Evolutionary conservation across 768 basidiomycete species (phyloP).

Genomic region (Strobilomyces dryophilus): DNA sequence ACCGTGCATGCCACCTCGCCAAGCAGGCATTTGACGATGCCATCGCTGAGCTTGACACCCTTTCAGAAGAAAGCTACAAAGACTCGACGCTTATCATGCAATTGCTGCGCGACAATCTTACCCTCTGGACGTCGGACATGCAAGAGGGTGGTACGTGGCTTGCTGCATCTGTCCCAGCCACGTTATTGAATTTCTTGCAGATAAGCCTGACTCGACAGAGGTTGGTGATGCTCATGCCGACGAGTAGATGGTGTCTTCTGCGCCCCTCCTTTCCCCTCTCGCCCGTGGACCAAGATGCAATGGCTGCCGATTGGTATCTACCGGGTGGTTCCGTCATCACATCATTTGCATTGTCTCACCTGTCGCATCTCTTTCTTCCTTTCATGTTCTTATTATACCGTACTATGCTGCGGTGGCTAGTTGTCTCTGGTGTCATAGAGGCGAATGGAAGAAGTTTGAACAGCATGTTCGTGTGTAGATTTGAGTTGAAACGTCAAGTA

Average conservation of each 20-base stretch:
- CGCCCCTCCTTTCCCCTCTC: slow-evolving; percentile 13
- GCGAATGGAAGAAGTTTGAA: slow-evolving; percentile 34
- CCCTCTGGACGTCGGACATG: slow-evolving; percentile 98
- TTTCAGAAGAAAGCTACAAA: slow-evolving; percentile 99
- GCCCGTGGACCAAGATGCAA: slow-evolving; percentile 11
- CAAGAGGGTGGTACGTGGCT: slow-evolving; percentile 73
- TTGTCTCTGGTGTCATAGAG: slow-evolving; percentile 30
- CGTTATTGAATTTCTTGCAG: slow-evolving; percentile 35
- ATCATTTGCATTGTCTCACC: slow-evolving; percentile 32
- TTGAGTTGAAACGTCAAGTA: too few relatives aligned
- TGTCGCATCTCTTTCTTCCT: slow-evolving; percentile 28
- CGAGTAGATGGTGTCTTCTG: slow-evolving; percentile 43
- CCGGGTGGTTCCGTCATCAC: slow-evolving; percentile 20
- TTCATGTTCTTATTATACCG: slow-evolving; percentile 35
- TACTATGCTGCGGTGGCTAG: slow-evolving; percentile 30
- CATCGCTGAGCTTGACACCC: slow-evolving; percentile 97
- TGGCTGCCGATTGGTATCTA: slow-evolving; percentile 10
- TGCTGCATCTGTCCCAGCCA: slow-evolving; percentile 3
- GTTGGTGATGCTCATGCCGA: slow-evolving; percentile 63
- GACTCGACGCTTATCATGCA: slow-evolving; percentile 98
- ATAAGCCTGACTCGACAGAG: slow-evolving; percentile 72
- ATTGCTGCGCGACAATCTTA: slow-evolving; percentile 93
- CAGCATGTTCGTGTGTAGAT: too few relatives aligned
- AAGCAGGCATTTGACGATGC: slow-evolving; percentile 99
- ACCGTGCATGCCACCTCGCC: slow-evolving; percentile 96